These are phyloP conservation scores for Gnomoniopsis sp. DNA, from an alignment of 2,329 filamentous ascomycete species.

Conservation along the genomic window DNA sequence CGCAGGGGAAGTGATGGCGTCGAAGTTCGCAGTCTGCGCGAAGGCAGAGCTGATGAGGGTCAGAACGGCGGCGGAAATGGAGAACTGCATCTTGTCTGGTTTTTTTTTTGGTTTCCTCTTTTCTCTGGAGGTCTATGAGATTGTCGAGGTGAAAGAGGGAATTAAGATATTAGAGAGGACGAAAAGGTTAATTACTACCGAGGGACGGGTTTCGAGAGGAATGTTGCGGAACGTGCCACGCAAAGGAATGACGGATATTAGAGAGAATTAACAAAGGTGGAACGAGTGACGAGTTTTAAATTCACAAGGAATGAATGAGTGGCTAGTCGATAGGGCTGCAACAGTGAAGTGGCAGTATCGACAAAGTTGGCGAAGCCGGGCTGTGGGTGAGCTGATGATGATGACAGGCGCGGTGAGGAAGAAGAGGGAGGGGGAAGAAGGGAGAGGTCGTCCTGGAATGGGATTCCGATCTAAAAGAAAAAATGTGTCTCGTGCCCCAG, in stretches of 20 bases:
- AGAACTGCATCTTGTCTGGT: conserved; percentile 52
- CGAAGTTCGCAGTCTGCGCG: conserved; percentile 55
- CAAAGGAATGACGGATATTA: conserved; percentile 10
- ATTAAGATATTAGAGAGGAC: neutral
- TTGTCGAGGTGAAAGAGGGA: neutral
- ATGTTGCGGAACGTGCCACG: neutral
- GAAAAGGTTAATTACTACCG: neutral
- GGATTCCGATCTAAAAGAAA: neutral
- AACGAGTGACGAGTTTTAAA: conserved; percentile 13
- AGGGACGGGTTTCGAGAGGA: neutral
- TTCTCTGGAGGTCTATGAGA: conserved; percentile 15
- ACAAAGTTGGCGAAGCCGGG: conserved; percentile 1
- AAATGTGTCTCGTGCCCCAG: conserved; percentile 8
- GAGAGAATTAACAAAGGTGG: neutral
- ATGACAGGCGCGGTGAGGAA: neutral
- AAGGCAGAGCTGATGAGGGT: conserved; percentile 48
- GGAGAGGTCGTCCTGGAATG: neutral
- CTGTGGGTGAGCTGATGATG: conserved; percentile 2
- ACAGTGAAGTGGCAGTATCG: conserved; percentile 7
- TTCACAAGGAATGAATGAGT: conserved; percentile 4
- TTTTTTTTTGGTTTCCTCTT: conserved; percentile 7
- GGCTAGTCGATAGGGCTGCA: conserved; percentile 13
- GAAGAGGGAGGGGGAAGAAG: neutral
- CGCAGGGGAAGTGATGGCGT: conserved; percentile 47
- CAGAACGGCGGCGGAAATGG: conserved; percentile 44